Evolutionary conservation across 805 yeast species (phyloP).

Genomic region (Danielozyma ontarioensis): DNA sequence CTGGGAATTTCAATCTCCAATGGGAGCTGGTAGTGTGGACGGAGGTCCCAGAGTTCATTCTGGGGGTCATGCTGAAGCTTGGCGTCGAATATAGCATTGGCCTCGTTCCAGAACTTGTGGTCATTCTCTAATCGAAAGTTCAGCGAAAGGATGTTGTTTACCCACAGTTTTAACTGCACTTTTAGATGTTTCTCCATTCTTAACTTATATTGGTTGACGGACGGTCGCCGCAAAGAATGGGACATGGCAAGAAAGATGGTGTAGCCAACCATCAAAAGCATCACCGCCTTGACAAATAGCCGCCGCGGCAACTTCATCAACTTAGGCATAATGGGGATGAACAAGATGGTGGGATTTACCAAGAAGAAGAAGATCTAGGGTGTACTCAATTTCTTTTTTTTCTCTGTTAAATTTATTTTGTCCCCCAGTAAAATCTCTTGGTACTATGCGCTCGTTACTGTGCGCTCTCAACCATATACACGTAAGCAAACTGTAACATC

Average conservation of each 20-base stretch:
- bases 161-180: constrained; percentile 12
- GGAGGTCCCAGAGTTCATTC: constrained; percentile 21
- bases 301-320: constrained; percentile 6
- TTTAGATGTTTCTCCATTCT: constrained; percentile 11
- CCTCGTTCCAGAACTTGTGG: constrained; percentile 5
- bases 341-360: no score
- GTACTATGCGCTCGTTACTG: background rate
- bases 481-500: no score
- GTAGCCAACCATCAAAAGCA: constrained; percentile 4
- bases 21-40: constrained; percentile 6
- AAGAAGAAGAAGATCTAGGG: no score
- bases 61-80: constrained; percentile 7
- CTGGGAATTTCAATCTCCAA: constrained; percentile 12
- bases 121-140: constrained; percentile 12
- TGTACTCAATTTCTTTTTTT: no score
- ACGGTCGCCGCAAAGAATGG: constrained; percentile 4
- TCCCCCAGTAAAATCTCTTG: background rate
- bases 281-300: constrained; percentile 5
- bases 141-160: constrained; percentile 13
- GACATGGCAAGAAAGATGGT: constrained; percentile 4
- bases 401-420: no score
- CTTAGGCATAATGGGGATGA: constrained; percentile 3
- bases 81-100: constrained; percentile 7
- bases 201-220: constrained; percentile 7
- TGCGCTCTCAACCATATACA: no score